phyloP scores from a whole-genome alignment of 148 eudicot species.

The Gaultheria prostrata region DNA sequence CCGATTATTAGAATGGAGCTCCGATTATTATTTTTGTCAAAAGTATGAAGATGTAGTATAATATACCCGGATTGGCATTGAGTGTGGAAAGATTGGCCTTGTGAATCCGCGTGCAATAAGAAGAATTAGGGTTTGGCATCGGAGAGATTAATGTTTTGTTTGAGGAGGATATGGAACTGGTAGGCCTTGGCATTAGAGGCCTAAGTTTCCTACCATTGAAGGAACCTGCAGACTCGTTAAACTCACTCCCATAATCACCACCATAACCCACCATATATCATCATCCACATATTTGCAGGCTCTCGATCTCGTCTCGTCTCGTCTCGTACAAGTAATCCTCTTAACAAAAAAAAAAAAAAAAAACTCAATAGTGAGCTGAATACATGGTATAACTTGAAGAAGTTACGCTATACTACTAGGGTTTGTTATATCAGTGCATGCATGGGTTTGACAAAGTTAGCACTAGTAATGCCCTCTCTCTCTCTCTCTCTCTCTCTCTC shows the following conservation, averaged over 20 bases:
- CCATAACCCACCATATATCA: neutral
- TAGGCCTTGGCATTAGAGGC: slow-evolving; percentile 13
- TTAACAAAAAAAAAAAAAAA: too few species aligned
- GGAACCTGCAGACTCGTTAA: neutral
- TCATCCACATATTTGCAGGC: neutral
- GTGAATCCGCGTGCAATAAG: neutral
- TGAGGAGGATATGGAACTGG: neutral
- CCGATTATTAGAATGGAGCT: too few species aligned
- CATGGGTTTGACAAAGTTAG: neutral
- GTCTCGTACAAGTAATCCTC: neutral
- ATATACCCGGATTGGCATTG: slow-evolving; percentile 4
- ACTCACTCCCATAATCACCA: neutral
- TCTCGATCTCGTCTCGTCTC: too few species aligned
- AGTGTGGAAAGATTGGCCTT: neutral
- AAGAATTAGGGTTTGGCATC: slow-evolving; percentile 3
- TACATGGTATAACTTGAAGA: neutral
- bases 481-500: too few species aligned
- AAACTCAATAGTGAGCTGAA: too few species aligned
- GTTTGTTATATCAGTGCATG: neutral
- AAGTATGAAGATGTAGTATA: neutral
- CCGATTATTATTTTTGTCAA: too few species aligned
- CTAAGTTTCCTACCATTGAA: neutral
- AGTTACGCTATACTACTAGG: neutral
- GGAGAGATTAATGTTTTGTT: neutral
- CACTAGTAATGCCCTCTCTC: neutral